These are phyloP conservation scores for Elaeis oleifera DNA, from an alignment of 202 grass and related monocot genomes.

Conservation along the genomic window DNA sequence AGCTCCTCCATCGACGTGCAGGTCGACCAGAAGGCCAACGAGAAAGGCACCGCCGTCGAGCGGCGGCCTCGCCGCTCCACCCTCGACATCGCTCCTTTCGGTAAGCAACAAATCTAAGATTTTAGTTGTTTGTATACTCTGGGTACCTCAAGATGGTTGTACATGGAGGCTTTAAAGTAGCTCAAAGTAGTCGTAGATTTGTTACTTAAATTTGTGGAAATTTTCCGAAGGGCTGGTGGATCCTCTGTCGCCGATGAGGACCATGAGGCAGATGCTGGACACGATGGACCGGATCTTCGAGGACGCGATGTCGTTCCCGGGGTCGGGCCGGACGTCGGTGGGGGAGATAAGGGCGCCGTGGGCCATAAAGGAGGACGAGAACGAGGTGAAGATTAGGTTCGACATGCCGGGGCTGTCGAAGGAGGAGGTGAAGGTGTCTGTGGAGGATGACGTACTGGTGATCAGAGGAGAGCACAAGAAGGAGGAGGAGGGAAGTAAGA, in stretches of 20 bases:
- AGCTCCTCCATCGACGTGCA: conserved; percentile 44
- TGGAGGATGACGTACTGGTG: conserved; percentile 64
- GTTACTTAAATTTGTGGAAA: not conserved
- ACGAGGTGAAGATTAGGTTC: conserved; percentile 86
- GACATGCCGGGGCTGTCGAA: conserved; percentile 80
- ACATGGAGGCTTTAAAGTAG: too few relatives aligned
- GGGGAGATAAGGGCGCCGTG: conserved; percentile 49
- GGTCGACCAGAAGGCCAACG: conserved; percentile 25
- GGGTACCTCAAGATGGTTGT: not conserved
- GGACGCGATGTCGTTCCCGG: conserved; percentile 42
- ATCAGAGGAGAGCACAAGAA: conserved; percentile 64
- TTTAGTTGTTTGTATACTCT: not conserved
- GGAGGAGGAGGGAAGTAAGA: conserved; percentile 22
- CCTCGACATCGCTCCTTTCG: conserved; percentile 46
- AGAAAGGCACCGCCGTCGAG: conserved; percentile 31
- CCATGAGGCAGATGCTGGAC: conserved; percentile 82
- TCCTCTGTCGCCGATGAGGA: conserved; percentile 68
- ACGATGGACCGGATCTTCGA: conserved; percentile 87
- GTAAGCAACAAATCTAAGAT: conserved; percentile 25
- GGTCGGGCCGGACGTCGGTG: conserved; percentile 7
- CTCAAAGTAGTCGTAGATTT: too few relatives aligned
- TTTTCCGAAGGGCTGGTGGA: conserved; percentile 42
- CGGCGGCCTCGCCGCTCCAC: conserved; percentile 37
- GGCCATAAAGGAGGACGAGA: conserved; percentile 69
- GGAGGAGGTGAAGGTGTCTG: conserved; percentile 78